These are phyloP conservation scores for Hypoxylon intermedium DNA, from an alignment of 495 filamentous ascomycete species.

Conservation along the genomic window DNA sequence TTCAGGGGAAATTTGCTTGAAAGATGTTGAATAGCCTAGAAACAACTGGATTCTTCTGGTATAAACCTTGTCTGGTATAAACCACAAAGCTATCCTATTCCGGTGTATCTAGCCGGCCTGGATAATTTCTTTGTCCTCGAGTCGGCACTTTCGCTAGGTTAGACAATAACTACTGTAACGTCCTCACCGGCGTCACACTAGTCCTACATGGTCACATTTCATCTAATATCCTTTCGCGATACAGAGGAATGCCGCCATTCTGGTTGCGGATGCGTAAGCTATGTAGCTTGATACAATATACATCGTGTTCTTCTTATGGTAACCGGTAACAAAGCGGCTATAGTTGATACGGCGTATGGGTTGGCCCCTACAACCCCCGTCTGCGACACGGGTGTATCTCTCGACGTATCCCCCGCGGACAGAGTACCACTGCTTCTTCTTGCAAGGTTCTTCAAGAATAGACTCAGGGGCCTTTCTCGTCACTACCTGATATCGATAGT, in stretches of 20 bases:
- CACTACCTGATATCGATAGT: too few relatives aligned
- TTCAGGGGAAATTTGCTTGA: too few relatives aligned
- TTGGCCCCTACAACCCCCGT: slow-evolving; percentile 14
- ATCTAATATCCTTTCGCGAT: slow-evolving; percentile 15
- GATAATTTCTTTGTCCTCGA: background rate
- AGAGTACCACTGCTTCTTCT: too few relatives aligned
- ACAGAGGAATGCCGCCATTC: slow-evolving; percentile 24
- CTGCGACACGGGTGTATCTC: too few relatives aligned
- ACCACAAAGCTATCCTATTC: too few relatives aligned
- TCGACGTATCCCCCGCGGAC: too few relatives aligned
- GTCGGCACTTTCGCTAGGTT: background rate
- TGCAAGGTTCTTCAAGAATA: too few relatives aligned
- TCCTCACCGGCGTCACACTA: slow-evolving; percentile 24
- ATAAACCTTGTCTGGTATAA: too few relatives aligned
- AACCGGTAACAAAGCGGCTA: slow-evolving; percentile 14
- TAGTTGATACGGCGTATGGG: slow-evolving; percentile 26
- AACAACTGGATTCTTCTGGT: too few relatives aligned
- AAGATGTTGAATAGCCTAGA: too few relatives aligned
- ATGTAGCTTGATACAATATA: slow-evolving; percentile 18
- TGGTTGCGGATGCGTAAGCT: slow-evolving; percentile 14
- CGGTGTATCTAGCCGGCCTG: too few relatives aligned
- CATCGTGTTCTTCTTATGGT: slow-evolving; percentile 25
- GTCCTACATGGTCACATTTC: slow-evolving; percentile 16
- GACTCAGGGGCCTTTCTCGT: too few relatives aligned
- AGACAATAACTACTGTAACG: slow-evolving; percentile 15